Conservation (phyloP, 1,284 basidiomycete species). For the Mycocalia duriaeana region DNA sequence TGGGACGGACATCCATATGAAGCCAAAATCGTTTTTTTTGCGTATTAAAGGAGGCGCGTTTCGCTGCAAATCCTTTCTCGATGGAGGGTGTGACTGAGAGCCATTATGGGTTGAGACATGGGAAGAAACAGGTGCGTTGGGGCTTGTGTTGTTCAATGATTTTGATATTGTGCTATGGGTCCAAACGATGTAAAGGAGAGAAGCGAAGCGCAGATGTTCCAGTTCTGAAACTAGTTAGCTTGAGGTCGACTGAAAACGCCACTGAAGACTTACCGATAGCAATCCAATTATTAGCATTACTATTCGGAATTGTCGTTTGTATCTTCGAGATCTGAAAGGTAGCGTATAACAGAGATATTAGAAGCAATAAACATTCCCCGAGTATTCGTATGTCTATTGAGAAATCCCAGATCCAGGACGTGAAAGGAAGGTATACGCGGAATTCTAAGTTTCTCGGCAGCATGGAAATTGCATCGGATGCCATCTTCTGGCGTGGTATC, state of each 20-base stretch:
- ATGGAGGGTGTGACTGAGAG: constrained; percentile 36
- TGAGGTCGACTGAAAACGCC: too few relatives aligned
- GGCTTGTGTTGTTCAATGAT: background rate
- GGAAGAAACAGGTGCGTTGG: background rate
- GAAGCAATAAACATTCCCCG: constrained; percentile 49
- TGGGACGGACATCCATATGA: constrained; percentile 85
- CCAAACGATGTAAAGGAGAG: constrained; percentile 62
- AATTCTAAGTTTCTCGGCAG: constrained; percentile 42
- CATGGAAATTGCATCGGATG: constrained; percentile 21
- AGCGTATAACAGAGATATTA: constrained; percentile 48
- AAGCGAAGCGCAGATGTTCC: constrained; percentile 47
- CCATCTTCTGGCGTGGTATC: constrained; percentile 19
- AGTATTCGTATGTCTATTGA: constrained; percentile 53
- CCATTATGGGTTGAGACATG: constrained; percentile 1
- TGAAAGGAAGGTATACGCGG: constrained; percentile 36
- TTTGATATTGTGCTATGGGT: constrained; percentile 41
- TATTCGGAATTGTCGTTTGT: constrained; percentile 15
- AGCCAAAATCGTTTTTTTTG: constrained; percentile 51
- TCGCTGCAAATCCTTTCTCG: constrained; percentile 36
- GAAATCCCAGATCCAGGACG: constrained; percentile 34
- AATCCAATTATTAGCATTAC: constrained; percentile 34
- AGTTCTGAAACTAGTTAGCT: constrained; percentile 64
- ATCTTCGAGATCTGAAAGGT: constrained; percentile 26
- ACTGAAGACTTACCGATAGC: constrained; percentile 41
- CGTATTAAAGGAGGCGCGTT: background rate